phyloP scores from a whole-genome alignment of 2,329 filamentous ascomycete genomes.

The Metarhizium album region DNA sequence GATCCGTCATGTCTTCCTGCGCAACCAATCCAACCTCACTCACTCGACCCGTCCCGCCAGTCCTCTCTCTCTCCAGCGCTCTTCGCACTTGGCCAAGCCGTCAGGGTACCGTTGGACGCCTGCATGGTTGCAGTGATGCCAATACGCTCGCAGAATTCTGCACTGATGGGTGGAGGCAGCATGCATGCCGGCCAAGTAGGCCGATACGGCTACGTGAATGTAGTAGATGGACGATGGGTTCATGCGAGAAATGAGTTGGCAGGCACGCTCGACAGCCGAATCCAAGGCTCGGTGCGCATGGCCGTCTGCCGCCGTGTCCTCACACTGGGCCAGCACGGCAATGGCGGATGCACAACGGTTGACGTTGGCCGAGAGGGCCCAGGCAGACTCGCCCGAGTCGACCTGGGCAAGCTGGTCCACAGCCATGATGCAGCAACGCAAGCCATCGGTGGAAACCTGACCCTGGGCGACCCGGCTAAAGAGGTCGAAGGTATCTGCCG shows the following conservation, averaged over 20 bases:
- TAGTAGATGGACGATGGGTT: conserved; percentile 25
- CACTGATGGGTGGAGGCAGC: conserved; percentile 22
- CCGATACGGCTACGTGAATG: conserved; percentile 26
- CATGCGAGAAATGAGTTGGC: conserved; percentile 21
- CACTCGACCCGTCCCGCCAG: neutral
- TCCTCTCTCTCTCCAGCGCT: conserved; percentile 19
- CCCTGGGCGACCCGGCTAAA: conserved; percentile 22
- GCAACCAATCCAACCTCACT: neutral
- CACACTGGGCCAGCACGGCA: conserved; percentile 14
- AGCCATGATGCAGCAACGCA: conserved; percentile 13
- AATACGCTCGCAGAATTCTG: conserved; percentile 24
- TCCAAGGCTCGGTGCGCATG: conserved; percentile 11
- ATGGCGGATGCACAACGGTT: conserved; percentile 26
- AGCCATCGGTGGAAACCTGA: conserved; percentile 3
- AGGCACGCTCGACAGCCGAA: conserved; percentile 23
- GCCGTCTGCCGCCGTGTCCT: neutral
- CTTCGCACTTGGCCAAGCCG: conserved; percentile 20
- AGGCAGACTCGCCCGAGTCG: conserved; percentile 10
- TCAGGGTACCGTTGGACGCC: conserved; percentile 26
- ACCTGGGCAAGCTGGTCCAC: conserved; percentile 17
- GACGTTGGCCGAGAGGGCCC: conserved; percentile 17
- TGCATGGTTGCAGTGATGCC: conserved; percentile 25
- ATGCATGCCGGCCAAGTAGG: conserved; percentile 26
- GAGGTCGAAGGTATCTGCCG: conserved; percentile 24
- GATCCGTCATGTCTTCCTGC: neutral